phyloP scores from a whole-genome alignment of 495 filamentous ascomycete genomes.

The Annulohypoxylon stygium region DNA sequence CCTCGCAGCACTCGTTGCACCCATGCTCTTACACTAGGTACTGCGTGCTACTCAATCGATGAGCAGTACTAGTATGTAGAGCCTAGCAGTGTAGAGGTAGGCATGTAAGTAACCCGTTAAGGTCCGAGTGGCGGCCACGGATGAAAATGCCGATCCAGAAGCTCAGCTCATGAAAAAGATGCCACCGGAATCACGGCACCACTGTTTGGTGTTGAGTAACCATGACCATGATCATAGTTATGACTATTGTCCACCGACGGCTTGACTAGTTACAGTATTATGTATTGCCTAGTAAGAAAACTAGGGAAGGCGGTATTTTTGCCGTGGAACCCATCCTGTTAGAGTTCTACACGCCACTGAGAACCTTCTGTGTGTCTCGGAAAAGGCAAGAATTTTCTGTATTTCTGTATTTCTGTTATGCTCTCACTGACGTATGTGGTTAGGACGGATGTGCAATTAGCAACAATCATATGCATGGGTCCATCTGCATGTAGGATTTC shows the following conservation, averaged over 20 bases:
- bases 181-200: slow-evolving; percentile 40
- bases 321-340: slow-evolving; percentile 38
- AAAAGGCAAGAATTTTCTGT: neutral
- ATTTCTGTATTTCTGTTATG: neutral
- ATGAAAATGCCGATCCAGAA: slow-evolving; percentile 20
- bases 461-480: neutral
- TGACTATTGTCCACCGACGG: neutral
- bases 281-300: neutral
- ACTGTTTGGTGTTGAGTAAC: neutral
- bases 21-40: neutral
- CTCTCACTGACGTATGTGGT: slow-evolving; percentile 4
- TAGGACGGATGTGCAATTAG: neutral
- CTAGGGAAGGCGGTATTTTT: slow-evolving; percentile 19
- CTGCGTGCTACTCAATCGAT: neutral
- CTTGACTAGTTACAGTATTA: neutral
- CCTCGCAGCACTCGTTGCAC: neutral
- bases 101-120: slow-evolving; percentile 7
- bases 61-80: neutral
- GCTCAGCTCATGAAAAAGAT: neutral
- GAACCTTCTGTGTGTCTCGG: slow-evolving; percentile 33
- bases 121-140: slow-evolving; percentile 26
- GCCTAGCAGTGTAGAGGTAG: too few relatives aligned
- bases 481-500: slow-evolving; percentile 8
- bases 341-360: slow-evolving; percentile 25
- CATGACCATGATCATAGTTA: neutral